Evolutionary conservation across 768 basidiomycete genomes (phyloP).

Genomic region (Clitopilus passeckerianus): DNA sequence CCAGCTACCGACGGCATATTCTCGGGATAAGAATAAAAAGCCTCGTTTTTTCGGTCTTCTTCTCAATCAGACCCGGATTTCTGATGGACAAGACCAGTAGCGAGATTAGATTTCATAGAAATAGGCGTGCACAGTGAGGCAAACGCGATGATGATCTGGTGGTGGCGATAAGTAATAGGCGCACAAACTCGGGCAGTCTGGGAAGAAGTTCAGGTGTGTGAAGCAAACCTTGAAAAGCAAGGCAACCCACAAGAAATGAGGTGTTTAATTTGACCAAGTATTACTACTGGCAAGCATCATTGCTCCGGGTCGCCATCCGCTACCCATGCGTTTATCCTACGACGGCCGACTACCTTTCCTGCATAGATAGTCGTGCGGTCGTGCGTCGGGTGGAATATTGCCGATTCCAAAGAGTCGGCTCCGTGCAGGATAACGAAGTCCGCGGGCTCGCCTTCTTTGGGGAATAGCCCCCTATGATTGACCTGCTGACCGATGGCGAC

Average conservation of each 20-base stretch:
- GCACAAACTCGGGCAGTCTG: not conserved
- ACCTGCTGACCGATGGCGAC: slow-evolving; percentile 34
- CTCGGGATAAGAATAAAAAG: not conserved
- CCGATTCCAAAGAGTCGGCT: slow-evolving; percentile 35
- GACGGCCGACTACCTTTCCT: slow-evolving; percentile 37
- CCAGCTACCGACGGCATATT: not conserved
- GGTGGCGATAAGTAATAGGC: not conserved
- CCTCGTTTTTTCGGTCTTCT: not conserved
- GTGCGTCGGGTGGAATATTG: slow-evolving; percentile 43
- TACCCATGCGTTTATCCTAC: slow-evolving; percentile 30
- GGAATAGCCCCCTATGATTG: slow-evolving; percentile 25
- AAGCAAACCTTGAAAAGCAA: not conserved
- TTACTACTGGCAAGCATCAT: not conserved
- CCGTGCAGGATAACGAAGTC: slow-evolving; percentile 59
- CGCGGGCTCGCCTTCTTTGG: slow-evolving; percentile 37
- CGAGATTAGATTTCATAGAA: not conserved
- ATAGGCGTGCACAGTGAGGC: not conserved
- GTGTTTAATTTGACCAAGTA: not conserved
- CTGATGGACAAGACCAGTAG: not conserved
- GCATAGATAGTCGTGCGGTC: slow-evolving; percentile 47
- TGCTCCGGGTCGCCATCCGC: slow-evolving; percentile 1
- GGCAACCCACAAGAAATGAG: not conserved
- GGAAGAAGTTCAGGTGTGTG: not conserved
- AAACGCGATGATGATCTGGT: not conserved
- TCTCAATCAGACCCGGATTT: not conserved